Conservation (phyloP, 2,329 filamentous ascomycete genomes). For the Epichloe amarillans region DNA sequence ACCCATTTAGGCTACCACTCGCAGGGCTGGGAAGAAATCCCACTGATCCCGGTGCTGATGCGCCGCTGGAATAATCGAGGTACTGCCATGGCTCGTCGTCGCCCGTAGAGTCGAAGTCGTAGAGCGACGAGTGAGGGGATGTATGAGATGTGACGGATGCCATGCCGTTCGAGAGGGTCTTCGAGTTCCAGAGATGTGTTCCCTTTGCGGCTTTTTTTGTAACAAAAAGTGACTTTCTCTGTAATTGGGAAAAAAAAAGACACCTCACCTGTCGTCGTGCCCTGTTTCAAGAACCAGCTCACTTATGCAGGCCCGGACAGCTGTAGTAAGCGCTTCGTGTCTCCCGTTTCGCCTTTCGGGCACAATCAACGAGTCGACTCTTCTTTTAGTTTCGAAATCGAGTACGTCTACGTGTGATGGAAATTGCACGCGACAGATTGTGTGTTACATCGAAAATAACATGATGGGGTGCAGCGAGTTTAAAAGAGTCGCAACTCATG, state of each 20-base stretch:
- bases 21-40: constrained; percentile 37
- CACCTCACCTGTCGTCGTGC: too few species aligned
- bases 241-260: too few species aligned
- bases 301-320: too few species aligned
- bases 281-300: too few species aligned
- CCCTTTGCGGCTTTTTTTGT: neutral
- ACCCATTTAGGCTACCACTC: constrained; percentile 37
- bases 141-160: constrained; percentile 26
- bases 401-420: neutral
- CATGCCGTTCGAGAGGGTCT: constrained; percentile 10
- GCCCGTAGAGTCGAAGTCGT: constrained; percentile 25
- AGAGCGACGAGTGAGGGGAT: constrained; percentile 26
- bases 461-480: constrained; percentile 2
- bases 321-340: too few species aligned
- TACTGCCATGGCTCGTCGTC: constrained; percentile 34
- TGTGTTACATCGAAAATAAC: neutral
- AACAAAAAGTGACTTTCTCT: neutral
- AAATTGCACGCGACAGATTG: neutral
- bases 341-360: too few species aligned
- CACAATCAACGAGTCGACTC: too few species aligned
- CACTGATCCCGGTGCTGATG: constrained; percentile 24
- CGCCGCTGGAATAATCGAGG: constrained; percentile 23
- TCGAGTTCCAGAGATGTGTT: too few species aligned
- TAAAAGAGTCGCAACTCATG: neutral
- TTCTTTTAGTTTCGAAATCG: too few species aligned